Conservation (phyloP, 352 stramenopile genomes). For the Pythium guiyangense region DNA sequence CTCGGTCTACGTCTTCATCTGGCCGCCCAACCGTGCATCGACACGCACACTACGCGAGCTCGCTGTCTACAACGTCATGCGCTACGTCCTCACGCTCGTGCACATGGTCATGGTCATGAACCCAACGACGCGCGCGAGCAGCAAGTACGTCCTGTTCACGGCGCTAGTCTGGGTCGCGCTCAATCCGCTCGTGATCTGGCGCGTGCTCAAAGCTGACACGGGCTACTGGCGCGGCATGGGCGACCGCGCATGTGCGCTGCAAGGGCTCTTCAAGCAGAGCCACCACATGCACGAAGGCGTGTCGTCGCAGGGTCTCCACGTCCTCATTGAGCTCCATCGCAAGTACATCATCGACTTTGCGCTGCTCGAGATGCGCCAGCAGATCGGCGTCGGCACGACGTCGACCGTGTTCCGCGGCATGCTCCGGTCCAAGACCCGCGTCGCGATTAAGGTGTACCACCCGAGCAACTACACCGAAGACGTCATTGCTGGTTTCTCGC, state of each 20-base stretch:
- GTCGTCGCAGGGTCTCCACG: conserved; percentile 57
- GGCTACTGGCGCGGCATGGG: conserved; percentile 58
- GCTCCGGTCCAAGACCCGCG: conserved; percentile 12
- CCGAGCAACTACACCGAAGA: conserved; percentile 50
- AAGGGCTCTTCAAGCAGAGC: conserved; percentile 24
- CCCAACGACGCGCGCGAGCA: conserved; percentile 17
- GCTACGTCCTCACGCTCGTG: conserved; percentile 32
- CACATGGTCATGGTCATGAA: conserved; percentile 21
- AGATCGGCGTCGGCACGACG: conserved; percentile 53
- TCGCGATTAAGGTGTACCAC: conserved; percentile 81
- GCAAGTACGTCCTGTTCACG: conserved; percentile 33
- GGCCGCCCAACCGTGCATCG: conserved; percentile 26
- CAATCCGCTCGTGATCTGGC: conserved; percentile 57
- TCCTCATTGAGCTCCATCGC: conserved; percentile 45
- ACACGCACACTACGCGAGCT: conserved; percentile 51
- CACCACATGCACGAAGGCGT: conserved; percentile 15
- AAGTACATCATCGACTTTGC: conserved; percentile 56
- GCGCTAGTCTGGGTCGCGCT: conserved; percentile 46
- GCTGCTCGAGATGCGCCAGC: conserved; percentile 34
- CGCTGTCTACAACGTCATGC: conserved; percentile 39
- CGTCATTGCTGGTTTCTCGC: conserved; percentile 69
- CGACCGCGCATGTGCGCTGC: conserved; percentile 31
- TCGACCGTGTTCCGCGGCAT: conserved; percentile 46
- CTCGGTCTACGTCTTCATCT: conserved; percentile 20
- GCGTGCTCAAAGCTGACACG: conserved; percentile 49